Evolutionary conservation across 257 asterid species (phyloP).

Genomic region (Ophiorrhiza pumila): DNA sequence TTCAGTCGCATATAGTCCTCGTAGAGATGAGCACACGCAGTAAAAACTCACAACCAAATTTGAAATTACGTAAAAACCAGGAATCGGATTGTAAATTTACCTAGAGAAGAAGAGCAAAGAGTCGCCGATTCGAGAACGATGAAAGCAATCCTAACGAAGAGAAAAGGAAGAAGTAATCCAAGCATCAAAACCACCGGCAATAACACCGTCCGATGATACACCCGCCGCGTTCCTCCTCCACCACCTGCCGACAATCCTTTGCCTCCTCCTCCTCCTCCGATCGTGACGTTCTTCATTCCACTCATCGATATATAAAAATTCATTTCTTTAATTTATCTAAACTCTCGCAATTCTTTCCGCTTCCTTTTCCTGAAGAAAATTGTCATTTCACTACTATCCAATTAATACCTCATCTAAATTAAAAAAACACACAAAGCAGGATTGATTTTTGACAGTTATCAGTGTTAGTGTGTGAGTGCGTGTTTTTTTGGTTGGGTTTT

Average conservation of each 20-base stretch:
- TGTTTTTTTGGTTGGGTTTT: background rate
- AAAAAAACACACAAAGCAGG: background rate
- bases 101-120: conserved; percentile 61
- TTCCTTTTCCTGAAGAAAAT: conserved; percentile 20
- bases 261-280: conserved; percentile 32
- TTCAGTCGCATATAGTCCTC: too few species aligned
- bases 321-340: conserved; percentile 26
- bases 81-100: conserved; percentile 24
- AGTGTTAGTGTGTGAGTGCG: background rate
- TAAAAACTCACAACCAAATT: background rate
- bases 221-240: conserved; percentile 33
- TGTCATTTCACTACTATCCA: conserved; percentile 7
- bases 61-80: conserved; percentile 1
- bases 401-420: too few species aligned
- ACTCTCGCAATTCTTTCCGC: conserved; percentile 7
- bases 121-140: conserved; percentile 65
- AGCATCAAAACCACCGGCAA: conserved; percentile 44
- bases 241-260: conserved; percentile 29
- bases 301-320: conserved; percentile 47
- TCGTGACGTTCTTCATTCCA: conserved; percentile 44
- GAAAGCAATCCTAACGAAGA: conserved; percentile 57
- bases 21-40: too few species aligned
- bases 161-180: conserved; percentile 52
- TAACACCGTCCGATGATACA: conserved; percentile 44
- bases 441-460: background rate